These are phyloP conservation scores for Theobroma cacao DNA, from an alignment of 345 rosid species.

Conservation along the genomic window DNA sequence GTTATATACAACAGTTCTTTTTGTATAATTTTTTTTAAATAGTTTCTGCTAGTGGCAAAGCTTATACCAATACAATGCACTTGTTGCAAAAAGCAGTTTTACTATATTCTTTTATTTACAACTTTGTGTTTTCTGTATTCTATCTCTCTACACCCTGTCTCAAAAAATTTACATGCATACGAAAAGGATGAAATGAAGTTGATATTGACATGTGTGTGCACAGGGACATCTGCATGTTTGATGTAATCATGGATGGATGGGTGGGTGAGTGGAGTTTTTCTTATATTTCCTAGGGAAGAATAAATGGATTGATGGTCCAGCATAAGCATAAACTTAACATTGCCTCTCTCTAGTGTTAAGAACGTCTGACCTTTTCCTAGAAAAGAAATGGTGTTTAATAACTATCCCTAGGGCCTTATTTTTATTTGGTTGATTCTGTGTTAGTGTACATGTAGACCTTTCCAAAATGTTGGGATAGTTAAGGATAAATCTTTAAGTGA, in stretches of 20 bases:
- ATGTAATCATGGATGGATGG: neutral
- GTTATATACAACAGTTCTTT: constrained; percentile 16
- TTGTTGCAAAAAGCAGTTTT: neutral
- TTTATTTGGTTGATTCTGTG: neutral
- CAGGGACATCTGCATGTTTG: neutral
- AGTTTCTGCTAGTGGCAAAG: too few species aligned
- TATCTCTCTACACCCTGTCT: neutral
- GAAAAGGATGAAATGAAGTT: neutral
- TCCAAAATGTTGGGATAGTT: neutral
- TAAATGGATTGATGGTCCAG: neutral
- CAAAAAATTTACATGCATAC: neutral
- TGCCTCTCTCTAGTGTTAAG: neutral
- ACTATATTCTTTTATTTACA: neutral
- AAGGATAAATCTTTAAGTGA: neutral
- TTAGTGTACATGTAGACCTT: neutral
- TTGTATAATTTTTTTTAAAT: neutral
- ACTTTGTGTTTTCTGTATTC: neutral
- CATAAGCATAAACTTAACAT: neutral
- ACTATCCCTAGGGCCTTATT: neutral
- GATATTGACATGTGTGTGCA: neutral
- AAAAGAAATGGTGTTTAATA: neutral
- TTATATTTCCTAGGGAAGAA: neutral
- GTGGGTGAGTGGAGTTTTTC: too few species aligned
- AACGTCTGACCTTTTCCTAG: neutral
- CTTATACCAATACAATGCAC: neutral